Base-by-base conservation (phyloP, 1,139 yeast species). In the Hansenula sp. region DNA sequence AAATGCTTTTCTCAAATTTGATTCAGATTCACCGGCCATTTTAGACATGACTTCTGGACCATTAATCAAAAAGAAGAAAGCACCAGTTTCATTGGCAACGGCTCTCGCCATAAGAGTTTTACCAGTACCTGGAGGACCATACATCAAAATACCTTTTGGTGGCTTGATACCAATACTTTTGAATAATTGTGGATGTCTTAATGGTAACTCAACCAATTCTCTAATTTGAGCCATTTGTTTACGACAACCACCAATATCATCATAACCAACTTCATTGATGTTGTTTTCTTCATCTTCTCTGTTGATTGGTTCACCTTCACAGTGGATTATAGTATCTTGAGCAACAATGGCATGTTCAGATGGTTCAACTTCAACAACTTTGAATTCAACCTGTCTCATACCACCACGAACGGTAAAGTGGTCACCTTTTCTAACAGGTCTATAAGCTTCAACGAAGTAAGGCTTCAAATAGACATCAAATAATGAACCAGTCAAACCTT, bases 11-110 rank as follows among this genome's bases (percentile, higher is more conserved):
- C 99, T 84, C 67, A 93, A 76, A 62, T 93, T 93, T 36, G 96
- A 87, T 72, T 93, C 99, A 19, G 97, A 89, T 71, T 93, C 99
- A 74, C 99, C 99, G 40, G 99, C 99, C 99, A 93, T 93, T 72
- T 93, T 93, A 46, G 98, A 90, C 99, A 93, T 93, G 63, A 93
- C 95, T 36, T 93, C 99, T n/a, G 99, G 99, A 68, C 99, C 99
- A 65, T 93, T 93, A 66, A 93, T 93, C 62, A 93, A 78, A 67
- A 93, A 93, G 80, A 93, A 93, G 67, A 93, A 93, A 1, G 99
- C 99, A 61, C 99, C 99, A 27, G 99, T 93, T 70, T 93, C 99
- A 60, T 93, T 93, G 41, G 99, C 99, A 44, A 93, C 99, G 11
- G 99, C 99, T 66, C 99, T 83, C 3, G 99, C 99, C 96, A 93